phyloP scores from a whole-genome alignment of 176 grass and related monocot species.

The Oryza meridionalis region DNA sequence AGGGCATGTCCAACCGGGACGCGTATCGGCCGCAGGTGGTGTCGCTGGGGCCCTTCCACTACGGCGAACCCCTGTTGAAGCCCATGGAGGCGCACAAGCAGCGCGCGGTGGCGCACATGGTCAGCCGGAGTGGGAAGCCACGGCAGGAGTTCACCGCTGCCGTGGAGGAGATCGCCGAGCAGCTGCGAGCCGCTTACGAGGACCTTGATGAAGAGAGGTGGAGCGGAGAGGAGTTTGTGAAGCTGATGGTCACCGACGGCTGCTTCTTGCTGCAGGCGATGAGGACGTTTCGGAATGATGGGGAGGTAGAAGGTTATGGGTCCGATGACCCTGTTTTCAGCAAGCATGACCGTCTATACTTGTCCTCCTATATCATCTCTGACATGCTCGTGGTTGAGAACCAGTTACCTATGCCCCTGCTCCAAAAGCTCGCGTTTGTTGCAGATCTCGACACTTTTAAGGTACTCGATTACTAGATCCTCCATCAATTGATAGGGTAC shows the following conservation, averaged over 20 bases:
- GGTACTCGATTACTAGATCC: too few relatives aligned
- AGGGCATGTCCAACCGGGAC: neutral
- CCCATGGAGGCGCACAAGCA: conserved; percentile 70
- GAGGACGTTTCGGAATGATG: neutral
- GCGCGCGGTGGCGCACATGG: conserved; percentile 40
- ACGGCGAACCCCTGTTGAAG: conserved; percentile 20
- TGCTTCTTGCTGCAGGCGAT: conserved; percentile 64
- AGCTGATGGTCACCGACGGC: conserved; percentile 57
- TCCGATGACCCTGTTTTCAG: conserved; percentile 57
- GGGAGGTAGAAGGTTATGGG: conserved; percentile 30
- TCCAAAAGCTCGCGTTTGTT: neutral
- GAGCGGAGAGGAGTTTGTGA: conserved; percentile 39
- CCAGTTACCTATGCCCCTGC: conserved; percentile 37
- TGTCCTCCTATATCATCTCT: neutral
- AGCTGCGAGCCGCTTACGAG: conserved; percentile 34
- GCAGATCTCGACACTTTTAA: fast-evolving
- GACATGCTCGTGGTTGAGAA: conserved; percentile 63
- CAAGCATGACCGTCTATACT: conserved; percentile 35
- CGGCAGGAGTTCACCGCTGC: conserved; percentile 20
- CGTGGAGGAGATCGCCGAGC: conserved; percentile 15
- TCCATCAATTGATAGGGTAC: too few relatives aligned
- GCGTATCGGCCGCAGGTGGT: conserved; percentile 44
- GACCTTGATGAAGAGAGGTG: conserved; percentile 31
- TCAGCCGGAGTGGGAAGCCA: conserved; percentile 32
- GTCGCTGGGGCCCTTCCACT: conserved; percentile 63